Base-by-base conservation (phyloP, 305 asterid species). In the Fraxinus sp. region DNA sequence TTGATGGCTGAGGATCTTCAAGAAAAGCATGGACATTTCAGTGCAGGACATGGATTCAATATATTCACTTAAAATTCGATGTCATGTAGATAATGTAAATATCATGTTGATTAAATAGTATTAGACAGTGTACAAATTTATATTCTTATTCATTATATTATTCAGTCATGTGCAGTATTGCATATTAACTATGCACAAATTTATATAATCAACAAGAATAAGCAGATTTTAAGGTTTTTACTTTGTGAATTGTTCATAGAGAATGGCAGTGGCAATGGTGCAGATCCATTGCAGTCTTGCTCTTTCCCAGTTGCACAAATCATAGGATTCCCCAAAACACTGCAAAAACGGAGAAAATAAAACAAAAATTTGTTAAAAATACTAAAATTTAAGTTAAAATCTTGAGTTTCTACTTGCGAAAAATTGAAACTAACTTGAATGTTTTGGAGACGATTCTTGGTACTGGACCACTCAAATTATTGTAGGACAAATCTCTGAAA, bases 231-330 rank as follows among this genome's bases (percentile, higher is more conserved):
- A 9, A 49, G 22, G 66, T 71, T 79, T 92, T 91, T 90, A 96
- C 99, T 88, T 77, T 79, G 96, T 77, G 96, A 85, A 59, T 84
- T 87, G 41, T 86, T 93, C 41, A 84, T 81, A 26, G 93, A 78
- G 83, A 90, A 80, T 11, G 96, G 82, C 6, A 90, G 85, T 55
- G 97, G 94, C 91, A 94, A 72, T 46, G 91, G 91, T 33, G 93
- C 84, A 78, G 92, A 91, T 7, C 95, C 97, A 75, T 92, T 93
- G 89, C 99, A 96, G 16, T 88, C 93, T 79, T 91, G 86, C 89
- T 93, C 95, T 82, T 90, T 93, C 20, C 97, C 97, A 81, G 97
- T 89, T 82, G 92, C 88, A 89, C 99, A 96, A 85, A 96, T 92
- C 91, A 91, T 88, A 9, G 96, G 90, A 88, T 96, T 96, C 80